Base-by-base conservation (phyloP, 768 basidiomycete genomes). In the Tylopilus balloui region DNA sequence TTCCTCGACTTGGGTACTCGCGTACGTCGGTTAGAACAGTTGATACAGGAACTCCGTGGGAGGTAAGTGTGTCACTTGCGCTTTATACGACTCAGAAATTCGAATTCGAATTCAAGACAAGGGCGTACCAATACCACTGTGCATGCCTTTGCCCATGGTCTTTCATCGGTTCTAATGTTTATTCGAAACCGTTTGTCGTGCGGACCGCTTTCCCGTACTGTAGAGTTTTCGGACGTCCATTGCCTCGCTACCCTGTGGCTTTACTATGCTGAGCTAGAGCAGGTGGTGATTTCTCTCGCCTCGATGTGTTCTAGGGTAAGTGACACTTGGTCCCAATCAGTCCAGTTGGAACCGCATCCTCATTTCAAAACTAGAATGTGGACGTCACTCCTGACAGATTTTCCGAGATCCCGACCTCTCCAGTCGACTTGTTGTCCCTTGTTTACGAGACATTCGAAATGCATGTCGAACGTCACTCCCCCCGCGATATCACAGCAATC, bases 1-100 rank as follows among this genome's bases (percentile, higher is more conserved):
- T 91, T 91, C 64, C 52, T 88, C 25, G 74, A 71, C 7, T 81
- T 92, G 41, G 89, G 89, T 7, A 80, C 80, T 1, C 63, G 83
- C 3, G 61, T 86, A 32, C 79, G 88, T 38, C 78, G 89, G 19
- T 59, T 91, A 7, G 88, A 92, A 44, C 65, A 67, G 3, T 61
- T 87, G 4, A 54, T 82, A 4, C 63, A 65, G 14, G 53, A 57
- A 8, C 61, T 85, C n/a, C 75, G 79, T 39, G 51, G 57, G 31
- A 78, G 75, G 87, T 87, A 48, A 42, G 66, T 50, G 24, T 39
- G 19, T 10, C 12, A 19, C 45, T 44, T n/a, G 13, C 13, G 24
- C 38, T 24, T 38, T 44, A 47, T 27, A 14, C 12, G n/a, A 42
- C 32, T 19, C 42, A 31, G 25, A 51, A 42, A 47, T 43, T 53